A percentile compares a stretch with the other conserved stretches of the same genome.
These are phyloP conservation scores for Boletus speciosus DNA, from an alignment of 768 basidiomycete genomes.

Conservation along the genomic window DNA sequence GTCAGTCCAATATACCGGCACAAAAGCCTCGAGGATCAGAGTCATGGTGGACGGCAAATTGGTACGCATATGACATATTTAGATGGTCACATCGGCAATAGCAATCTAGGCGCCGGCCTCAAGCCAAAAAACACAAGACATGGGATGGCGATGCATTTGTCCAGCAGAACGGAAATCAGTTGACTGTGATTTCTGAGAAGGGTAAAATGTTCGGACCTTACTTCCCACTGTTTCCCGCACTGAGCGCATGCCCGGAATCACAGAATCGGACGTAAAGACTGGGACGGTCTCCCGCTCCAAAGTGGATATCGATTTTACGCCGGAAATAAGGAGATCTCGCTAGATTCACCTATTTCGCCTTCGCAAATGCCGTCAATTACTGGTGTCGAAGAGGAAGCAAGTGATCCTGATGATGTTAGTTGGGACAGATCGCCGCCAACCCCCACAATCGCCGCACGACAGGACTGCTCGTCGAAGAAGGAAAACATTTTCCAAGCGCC, in stretches of 20 bases:
- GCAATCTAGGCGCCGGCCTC: constrained; percentile 60
- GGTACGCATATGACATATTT: constrained; percentile 39
- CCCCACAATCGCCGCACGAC: constrained; percentile 4
- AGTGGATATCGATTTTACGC: constrained; percentile 42
- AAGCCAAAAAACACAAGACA: constrained; percentile 73
- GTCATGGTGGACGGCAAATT: constrained; percentile 66
- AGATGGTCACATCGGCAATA: constrained; percentile 1
- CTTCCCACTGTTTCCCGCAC: background rate
- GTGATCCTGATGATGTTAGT: constrained; percentile 19
- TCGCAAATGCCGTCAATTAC: constrained; percentile 50
- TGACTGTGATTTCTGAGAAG: constrained; percentile 64
- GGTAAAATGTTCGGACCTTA: constrained; percentile 55
- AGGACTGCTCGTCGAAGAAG: constrained; percentile 10
- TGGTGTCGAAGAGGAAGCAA: constrained; percentile 29
- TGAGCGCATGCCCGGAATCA: constrained; percentile 5
- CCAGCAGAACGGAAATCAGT: constrained; percentile 44
- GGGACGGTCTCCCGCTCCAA: constrained; percentile 52
- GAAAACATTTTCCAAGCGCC: constrained; percentile 19
- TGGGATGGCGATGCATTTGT: constrained; percentile 83
- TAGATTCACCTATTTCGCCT: constrained; percentile 49
- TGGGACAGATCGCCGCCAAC: constrained; percentile 15
- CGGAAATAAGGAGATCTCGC: constrained; percentile 58
- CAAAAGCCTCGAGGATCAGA: constrained; percentile 11
- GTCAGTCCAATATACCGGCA: constrained; percentile 7
- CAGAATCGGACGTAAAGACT: constrained; percentile 60